These are phyloP conservation scores for Arthrobotrys megalospora DNA, from an alignment of 2,329 filamentous ascomycete species.

Conservation along the genomic window DNA sequence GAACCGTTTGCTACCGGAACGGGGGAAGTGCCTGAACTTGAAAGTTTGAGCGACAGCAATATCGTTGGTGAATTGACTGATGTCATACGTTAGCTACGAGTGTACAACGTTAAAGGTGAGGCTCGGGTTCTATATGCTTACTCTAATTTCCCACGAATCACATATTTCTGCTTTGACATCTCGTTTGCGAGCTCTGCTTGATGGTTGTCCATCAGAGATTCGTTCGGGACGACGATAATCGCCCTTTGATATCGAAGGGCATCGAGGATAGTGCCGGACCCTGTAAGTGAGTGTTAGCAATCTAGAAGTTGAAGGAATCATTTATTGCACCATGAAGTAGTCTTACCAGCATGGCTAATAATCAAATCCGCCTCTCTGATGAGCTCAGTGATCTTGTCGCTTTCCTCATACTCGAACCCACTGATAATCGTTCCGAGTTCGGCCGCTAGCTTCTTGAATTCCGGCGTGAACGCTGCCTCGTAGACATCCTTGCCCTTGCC, in stretches of 20 bases:
- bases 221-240: slow-evolving; percentile 91
- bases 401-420: slow-evolving; percentile 77
- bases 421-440: slow-evolving; percentile 67
- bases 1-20: slow-evolving; percentile 66
- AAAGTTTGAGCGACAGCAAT: slow-evolving; percentile 54
- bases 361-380: slow-evolving; percentile 77
- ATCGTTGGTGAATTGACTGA: slow-evolving; percentile 41
- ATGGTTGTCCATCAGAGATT: slow-evolving; percentile 86
- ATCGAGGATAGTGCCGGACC: slow-evolving; percentile 90
- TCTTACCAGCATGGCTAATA: slow-evolving; percentile 87
- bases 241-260: slow-evolving; percentile 81
- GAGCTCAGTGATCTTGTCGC: slow-evolving; percentile 70
- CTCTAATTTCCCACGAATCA: slow-evolving; percentile 79
- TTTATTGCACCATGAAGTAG: not conserved
- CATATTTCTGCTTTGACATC: slow-evolving; percentile 81
- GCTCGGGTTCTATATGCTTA: slow-evolving; percentile 67
- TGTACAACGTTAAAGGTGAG: no score
- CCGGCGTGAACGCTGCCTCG: slow-evolving; percentile 49
- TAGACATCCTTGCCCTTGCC: slow-evolving; percentile 75
- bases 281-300: slow-evolving; percentile 69
- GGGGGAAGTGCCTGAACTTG: slow-evolving; percentile 62
- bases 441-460: slow-evolving; percentile 15
- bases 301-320: not conserved
- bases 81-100: not conserved
- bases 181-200: slow-evolving; percentile 88